Evolutionary conservation across 148 eudicot species (phyloP).

Genomic region (Amaranthus hypochondriacus): DNA sequence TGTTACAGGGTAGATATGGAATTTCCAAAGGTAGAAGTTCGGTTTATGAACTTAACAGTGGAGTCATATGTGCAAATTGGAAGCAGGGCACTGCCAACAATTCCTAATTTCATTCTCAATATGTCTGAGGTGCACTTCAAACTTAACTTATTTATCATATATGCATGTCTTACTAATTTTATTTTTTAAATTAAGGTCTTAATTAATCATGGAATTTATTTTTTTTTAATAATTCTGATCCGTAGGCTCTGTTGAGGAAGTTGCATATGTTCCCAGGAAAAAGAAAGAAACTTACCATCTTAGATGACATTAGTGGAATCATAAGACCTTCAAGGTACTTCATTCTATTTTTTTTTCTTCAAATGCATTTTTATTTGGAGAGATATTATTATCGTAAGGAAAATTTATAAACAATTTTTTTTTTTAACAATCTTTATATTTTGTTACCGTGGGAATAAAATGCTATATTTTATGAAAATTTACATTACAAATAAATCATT

Average conservation of each 20-base stretch:
- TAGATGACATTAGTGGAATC: conserved; percentile 80
- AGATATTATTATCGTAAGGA: too few relatives aligned
- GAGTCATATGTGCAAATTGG: conserved; percentile 77
- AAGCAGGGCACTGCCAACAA: conserved; percentile 93
- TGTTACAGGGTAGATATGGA: conserved; percentile 72
- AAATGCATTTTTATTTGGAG: not conserved
- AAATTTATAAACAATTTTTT: too few relatives aligned
- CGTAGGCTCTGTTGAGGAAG: conserved; percentile 70
- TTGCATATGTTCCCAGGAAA: conserved; percentile 52
- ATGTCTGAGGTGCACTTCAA: conserved; percentile 68
- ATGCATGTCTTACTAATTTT: not conserved
- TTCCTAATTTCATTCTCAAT: conserved; percentile 80
- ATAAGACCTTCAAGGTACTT: conserved; percentile 85
- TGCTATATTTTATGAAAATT: too few relatives aligned
- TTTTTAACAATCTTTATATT: too few relatives aligned
- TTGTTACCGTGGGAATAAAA: too few relatives aligned
- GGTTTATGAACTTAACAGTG: conserved; percentile 76
- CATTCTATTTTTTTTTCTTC: not conserved
- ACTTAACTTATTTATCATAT: not conserved
- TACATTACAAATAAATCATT: too few relatives aligned
- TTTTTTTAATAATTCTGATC: conserved; percentile 18
- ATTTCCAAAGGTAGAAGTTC: conserved; percentile 84
- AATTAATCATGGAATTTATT: not conserved
- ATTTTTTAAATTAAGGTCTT: not conserved
- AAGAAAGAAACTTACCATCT: conserved; percentile 67